Percentiles rank a stretch among this genome's conserved stretches.
phyloP scores from a whole-genome alignment of 768 basidiomycete species.

The Antrodiella citrinella region DNA sequence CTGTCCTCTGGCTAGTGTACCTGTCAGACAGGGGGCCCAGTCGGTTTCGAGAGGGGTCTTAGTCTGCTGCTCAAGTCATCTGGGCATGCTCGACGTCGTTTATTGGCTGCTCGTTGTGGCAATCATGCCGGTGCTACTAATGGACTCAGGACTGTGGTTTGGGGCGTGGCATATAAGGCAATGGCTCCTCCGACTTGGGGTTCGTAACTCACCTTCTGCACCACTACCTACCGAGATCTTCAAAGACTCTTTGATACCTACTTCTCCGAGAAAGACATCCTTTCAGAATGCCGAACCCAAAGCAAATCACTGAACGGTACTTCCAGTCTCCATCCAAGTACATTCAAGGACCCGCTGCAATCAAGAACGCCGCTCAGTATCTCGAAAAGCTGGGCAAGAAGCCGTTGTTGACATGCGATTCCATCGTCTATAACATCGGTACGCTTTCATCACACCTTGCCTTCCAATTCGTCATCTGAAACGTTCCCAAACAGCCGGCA shows the following conservation, averaged over 20 bases:
- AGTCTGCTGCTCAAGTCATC: background rate
- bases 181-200: no score
- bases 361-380: constrained; percentile 23
- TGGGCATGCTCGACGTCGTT: background rate
- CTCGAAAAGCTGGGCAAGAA: constrained; percentile 17
- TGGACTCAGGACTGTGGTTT: background rate
- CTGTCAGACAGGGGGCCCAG: background rate
- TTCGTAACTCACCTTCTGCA: no score
- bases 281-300: constrained; percentile 14
- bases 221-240: background rate
- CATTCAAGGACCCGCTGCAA: constrained; percentile 25
- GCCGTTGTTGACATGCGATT: constrained; percentile 20
- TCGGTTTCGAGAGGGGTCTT: background rate
- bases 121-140: background rate
- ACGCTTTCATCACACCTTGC: constrained; percentile 1
- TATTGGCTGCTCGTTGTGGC: background rate
- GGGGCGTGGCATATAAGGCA: background rate
- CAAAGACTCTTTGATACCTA: background rate
- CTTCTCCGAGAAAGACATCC: background rate
- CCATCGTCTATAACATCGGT: constrained; percentile 23
- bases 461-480: background rate
- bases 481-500: constrained; percentile 17
- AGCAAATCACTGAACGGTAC: constrained; percentile 20
- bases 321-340: constrained; percentile 27
- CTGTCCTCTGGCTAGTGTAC: background rate